phyloP scores from a whole-genome alignment of 305 asterid genomes.

The Striga hermonthica region DNA sequence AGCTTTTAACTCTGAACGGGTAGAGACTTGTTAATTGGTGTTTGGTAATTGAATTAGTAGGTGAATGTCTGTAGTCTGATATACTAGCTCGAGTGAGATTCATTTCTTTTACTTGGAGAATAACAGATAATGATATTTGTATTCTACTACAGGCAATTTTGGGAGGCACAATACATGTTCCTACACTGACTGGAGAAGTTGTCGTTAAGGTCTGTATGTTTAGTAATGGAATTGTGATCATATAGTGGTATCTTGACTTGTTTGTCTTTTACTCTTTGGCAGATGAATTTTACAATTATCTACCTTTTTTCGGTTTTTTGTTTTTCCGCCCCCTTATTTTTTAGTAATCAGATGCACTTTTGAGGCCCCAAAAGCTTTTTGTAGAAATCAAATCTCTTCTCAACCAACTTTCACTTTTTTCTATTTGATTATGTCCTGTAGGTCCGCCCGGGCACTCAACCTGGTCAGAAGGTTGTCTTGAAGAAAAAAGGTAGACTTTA shows the following conservation, averaged over 20 bases:
- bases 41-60: too few species aligned
- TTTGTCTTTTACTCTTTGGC: conserved; percentile 17
- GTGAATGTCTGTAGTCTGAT: conserved; percentile 8
- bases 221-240: too few species aligned
- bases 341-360: too few species aligned
- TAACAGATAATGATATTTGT: conserved; percentile 10
- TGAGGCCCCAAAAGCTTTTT: too few species aligned
- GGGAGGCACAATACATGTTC: conserved; percentile 61
- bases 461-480: conserved; percentile 88
- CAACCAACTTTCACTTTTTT: conserved; percentile 1
- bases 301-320: not conserved
- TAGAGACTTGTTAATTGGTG: not conserved
- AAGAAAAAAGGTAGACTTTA: conserved; percentile 60
- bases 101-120: not conserved
- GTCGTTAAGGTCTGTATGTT: conserved; percentile 49
- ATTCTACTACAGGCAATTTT: conserved; percentile 46
- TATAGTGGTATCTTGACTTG: too few species aligned
- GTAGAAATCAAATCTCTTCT: not conserved
- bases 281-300: not conserved
- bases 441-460: conserved; percentile 92
- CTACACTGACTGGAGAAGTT: conserved; percentile 56
- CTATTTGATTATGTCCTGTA: conserved; percentile 32
- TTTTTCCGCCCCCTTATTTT: not conserved
- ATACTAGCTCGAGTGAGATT: not conserved
- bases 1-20: not conserved